Evolutionary conservation across 129 eudicot species (phyloP).

Genomic region (Apium graveolens): DNA sequence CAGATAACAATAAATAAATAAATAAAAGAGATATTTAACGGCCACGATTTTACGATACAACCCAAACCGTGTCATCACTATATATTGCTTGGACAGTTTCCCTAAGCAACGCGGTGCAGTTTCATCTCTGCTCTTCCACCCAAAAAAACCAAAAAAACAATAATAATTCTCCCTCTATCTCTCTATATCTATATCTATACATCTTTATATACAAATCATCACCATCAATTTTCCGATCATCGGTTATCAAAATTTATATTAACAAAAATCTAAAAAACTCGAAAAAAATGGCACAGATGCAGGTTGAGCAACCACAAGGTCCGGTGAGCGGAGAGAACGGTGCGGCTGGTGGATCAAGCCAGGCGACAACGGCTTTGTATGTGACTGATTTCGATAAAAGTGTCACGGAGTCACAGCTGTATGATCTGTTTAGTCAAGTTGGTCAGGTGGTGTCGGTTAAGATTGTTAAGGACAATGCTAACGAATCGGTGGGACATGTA

Average conservation of each 20-base stretch:
- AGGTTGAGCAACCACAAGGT: conserved; percentile 8
- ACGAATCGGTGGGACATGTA: conserved; percentile 67
- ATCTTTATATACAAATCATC: neutral
- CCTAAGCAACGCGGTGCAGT: neutral
- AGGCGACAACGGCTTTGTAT: conserved; percentile 54
- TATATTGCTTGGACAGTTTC: neutral
- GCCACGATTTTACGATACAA: neutral
- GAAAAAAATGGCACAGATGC: neutral
- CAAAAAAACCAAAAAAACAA: neutral
- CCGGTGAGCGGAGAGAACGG: conserved; percentile 30
- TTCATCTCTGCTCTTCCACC: conserved; percentile 5
- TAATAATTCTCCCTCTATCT: neutral
- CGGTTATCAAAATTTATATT: neutral
- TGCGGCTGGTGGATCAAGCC: conserved; percentile 18
- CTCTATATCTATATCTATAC: no score
- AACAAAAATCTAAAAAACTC: neutral
- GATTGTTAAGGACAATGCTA: conserved; percentile 64
- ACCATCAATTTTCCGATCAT: neutral
- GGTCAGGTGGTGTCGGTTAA: conserved; percentile 79
- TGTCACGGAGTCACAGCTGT: conserved; percentile 68
- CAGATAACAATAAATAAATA: no score
- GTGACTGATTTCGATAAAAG: conserved; percentile 60
- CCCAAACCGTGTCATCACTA: neutral
- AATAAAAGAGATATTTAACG: neutral
- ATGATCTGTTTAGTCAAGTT: conserved; percentile 65